phyloP scores from a whole-genome alignment of 2,329 filamentous ascomycete genomes.

The Elsinoe perseae region DNA sequence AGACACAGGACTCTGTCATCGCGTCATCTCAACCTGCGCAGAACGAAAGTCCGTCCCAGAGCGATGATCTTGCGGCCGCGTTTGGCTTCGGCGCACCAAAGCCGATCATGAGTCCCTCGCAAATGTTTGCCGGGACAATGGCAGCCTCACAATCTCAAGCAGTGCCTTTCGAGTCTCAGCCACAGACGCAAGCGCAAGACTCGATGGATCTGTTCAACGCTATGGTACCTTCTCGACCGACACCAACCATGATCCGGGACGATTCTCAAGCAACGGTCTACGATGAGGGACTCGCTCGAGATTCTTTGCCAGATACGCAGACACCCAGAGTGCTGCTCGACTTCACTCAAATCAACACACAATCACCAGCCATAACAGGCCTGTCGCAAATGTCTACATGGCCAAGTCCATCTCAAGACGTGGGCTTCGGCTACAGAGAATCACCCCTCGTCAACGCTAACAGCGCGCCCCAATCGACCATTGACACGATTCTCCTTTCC shows the following conservation, averaged over 20 bases:
- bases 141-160: conserved; percentile 47
- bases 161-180: conserved; percentile 29
- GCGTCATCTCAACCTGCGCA: conserved; percentile 16
- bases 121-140: conserved; percentile 87
- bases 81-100: conserved; percentile 33
- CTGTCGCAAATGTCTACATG: conserved; percentile 57
- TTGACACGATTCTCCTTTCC: conserved; percentile 59
- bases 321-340: conserved; percentile 20
- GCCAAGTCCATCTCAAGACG: conserved; percentile 73
- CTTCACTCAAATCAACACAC: background rate
- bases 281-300: conserved; percentile 20
- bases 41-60: conserved; percentile 24
- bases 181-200: conserved; percentile 36
- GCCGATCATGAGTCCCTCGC: conserved; percentile 62
- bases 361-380: conserved; percentile 30
- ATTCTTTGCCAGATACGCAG: conserved; percentile 20
- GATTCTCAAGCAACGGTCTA: conserved; percentile 33
- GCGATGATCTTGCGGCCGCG: conserved; percentile 26
- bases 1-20: background rate
- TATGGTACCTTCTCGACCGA: conserved; percentile 22
- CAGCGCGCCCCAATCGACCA: conserved; percentile 59
- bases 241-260: conserved; percentile 26
- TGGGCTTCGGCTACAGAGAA: conserved; percentile 56
- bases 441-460: conserved; percentile 27
- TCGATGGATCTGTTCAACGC: conserved; percentile 34